Conservation (phyloP, 257 asterid species). For the Fraxinus quadrangulata region DNA sequence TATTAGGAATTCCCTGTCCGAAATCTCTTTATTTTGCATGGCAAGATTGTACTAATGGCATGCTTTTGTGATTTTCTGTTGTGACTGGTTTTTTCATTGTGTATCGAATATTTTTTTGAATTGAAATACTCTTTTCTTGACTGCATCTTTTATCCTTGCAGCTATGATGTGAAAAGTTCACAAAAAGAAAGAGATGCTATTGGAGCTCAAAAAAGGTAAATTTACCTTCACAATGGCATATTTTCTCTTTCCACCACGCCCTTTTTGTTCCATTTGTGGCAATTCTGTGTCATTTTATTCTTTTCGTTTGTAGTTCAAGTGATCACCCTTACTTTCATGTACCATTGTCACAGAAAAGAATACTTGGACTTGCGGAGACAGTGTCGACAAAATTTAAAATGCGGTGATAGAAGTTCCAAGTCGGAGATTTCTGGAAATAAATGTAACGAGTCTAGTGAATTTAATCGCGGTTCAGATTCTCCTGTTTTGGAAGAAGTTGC, state of each 20-base stretch:
- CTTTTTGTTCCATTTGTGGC: neutral
- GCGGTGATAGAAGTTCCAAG: conserved; percentile 45
- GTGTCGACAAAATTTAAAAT: conserved; percentile 59
- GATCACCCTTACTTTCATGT: conserved; percentile 16
- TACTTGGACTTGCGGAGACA: conserved; percentile 63
- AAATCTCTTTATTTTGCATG: conserved; percentile 11
- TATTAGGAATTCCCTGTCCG: conserved; percentile 1
- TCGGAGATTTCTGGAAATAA: conserved; percentile 33
- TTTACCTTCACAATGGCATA: conserved; percentile 16
- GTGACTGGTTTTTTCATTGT: neutral
- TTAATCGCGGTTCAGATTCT: conserved; percentile 49
- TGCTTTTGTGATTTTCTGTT: conserved; percentile 7
- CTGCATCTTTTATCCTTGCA: conserved; percentile 33
- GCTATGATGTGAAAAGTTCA: conserved; percentile 79
- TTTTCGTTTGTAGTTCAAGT: conserved; percentile 3
- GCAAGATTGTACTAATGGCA: conserved; percentile 8
- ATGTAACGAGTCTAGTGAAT: conserved; percentile 40
- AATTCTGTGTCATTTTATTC: conserved; percentile 4
- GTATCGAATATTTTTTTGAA: neutral
- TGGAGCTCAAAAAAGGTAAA: conserved; percentile 68
- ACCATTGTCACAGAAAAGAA: conserved; percentile 52
- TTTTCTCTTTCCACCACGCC: neutral
- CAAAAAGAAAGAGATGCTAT: conserved; percentile 62
- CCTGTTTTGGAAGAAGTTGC: conserved; percentile 48
- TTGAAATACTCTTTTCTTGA: conserved; percentile 18